Evolutionary conservation across 2,329 filamentous ascomycete genomes (phyloP), one percentile per base, ranked within the genome.

Genomic region (Emericellopsis atlantica): DNA sequence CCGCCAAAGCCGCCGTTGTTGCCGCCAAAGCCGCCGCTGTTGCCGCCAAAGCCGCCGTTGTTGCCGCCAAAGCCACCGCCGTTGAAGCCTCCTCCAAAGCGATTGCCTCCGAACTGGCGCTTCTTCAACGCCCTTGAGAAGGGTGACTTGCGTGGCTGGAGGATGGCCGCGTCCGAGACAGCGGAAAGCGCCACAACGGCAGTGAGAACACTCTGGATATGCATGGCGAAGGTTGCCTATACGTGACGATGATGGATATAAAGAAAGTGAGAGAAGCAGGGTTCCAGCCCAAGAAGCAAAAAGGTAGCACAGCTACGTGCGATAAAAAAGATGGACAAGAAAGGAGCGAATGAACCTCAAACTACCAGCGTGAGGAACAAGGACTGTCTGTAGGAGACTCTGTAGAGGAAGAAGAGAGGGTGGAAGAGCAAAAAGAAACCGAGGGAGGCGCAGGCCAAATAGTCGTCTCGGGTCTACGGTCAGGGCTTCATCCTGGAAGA

Each of bases 281-380:
- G 31, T 41, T 34, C 34, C 35, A 40, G 36, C 37, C 32, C 37
- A 11, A 31, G 36, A 21, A 31, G 33, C 35, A 38, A 32, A 26
- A 32, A 37, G 26, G 31, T 35, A 39, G 36, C 21, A 53, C 46
- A 43, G 40, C 24, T 15, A 31, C 22, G 61, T 39, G 6, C 8
- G 5, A 41, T 24, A 38, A 38, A 32, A 37, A 59, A 59, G 11
- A 70, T 57, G 15, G 58, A 60, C 37, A 58, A 51, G 34, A 40
- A 43, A 40, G 37, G 41, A 43, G 40, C 41, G 41, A 43, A 40
- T 40, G 41, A 32, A 32, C 21, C 23, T 42, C 56, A 67, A 60
- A 70, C 63, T 64, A 67, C 62, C 65, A 67, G 62, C 66, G 58
- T 61, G 61, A 38, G 35, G 55, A 58, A 53, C 48, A 56, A 52